These are phyloP conservation scores for Candida nonsorbophila DNA, from an alignment of 805 yeast genomes.

Conservation along the genomic window DNA sequence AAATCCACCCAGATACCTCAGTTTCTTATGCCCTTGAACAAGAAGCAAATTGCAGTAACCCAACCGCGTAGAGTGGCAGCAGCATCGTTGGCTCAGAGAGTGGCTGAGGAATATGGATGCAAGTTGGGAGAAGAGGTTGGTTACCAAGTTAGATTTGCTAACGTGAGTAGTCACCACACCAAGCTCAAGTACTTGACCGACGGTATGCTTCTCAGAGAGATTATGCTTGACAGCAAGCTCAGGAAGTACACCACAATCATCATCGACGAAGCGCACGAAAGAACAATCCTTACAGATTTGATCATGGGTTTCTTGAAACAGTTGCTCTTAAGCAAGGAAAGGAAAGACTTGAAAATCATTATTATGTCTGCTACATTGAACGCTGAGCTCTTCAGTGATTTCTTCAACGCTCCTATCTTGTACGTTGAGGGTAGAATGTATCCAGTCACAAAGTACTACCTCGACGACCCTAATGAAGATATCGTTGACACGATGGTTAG, in stretches of 20 bases:
- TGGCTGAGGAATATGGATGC: conserved; percentile 81
- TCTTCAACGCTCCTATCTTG: conserved; percentile 78
- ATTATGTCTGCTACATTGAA: conserved; percentile 95
- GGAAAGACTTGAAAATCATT: conserved; percentile 59
- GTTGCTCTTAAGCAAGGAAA: conserved; percentile 43
- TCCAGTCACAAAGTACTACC: conserved; percentile 71
- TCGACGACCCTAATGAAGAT: conserved; percentile 66
- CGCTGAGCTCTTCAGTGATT: conserved; percentile 78
- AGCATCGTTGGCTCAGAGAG: conserved; percentile 87
- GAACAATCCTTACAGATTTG: conserved; percentile 88
- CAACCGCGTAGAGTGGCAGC: conserved; percentile 99
- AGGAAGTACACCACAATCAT: conserved; percentile 68
- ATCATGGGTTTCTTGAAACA: conserved; percentile 83
- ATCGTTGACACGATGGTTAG: conserved; percentile 74
- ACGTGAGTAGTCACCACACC: conserved; percentile 54
- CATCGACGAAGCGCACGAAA: conserved; percentile 96
- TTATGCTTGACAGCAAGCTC: conserved; percentile 68
- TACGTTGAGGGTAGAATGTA: conserved; percentile 87
- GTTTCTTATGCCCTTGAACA: conserved; percentile 55
- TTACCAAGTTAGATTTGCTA: conserved; percentile 88
- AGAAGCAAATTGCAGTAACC: conserved; percentile 76
- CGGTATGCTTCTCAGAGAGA: conserved; percentile 93
- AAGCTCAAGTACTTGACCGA: conserved; percentile 84
- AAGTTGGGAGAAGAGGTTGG: conserved; percentile 79
- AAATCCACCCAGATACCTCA: conserved; percentile 97